phyloP scores from a whole-genome alignment of 179 eudicot species.

The Carnegiea gigantea region DNA sequence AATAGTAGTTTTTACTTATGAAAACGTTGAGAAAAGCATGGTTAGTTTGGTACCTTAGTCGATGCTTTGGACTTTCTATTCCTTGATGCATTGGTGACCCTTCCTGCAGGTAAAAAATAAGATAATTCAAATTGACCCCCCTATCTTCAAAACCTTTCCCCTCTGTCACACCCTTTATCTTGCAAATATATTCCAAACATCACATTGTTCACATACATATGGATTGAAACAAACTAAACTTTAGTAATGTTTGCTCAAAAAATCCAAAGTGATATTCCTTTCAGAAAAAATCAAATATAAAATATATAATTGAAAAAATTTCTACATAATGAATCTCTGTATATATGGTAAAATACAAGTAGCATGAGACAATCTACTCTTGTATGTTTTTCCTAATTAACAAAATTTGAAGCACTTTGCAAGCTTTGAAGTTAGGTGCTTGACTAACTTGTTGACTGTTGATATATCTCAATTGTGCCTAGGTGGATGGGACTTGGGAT shows the following conservation, averaged over 20 bases:
- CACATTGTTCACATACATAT: background rate
- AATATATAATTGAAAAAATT: background rate
- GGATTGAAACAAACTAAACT: background rate
- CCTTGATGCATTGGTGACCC: constrained; percentile 5
- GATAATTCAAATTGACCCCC: constrained; percentile 13
- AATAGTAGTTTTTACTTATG: background rate
- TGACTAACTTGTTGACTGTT: constrained; percentile 8
- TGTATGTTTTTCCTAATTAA: constrained; percentile 14
- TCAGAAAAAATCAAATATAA: too few species aligned
- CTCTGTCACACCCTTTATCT: background rate
- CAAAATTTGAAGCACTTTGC: constrained; percentile 31
- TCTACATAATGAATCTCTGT: constrained; percentile 22
- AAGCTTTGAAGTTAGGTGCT: constrained; percentile 13
- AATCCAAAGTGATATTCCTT: background rate
- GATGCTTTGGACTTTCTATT: constrained; percentile 10
- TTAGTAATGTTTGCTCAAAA: background rate
- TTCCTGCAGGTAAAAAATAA: constrained; percentile 29
- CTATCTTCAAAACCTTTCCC: background rate
- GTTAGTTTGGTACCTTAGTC: constrained; percentile 9
- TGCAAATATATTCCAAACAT: background rate
- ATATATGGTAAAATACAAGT: constrained; percentile 27
- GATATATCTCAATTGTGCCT: constrained; percentile 40
- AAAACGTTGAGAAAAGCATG: background rate
- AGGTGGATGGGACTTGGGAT: constrained; percentile 55
- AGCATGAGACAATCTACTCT: constrained; percentile 28